These are phyloP conservation scores for Debaryomyces hansenii DNA, from an alignment of 805 yeast species.

Conservation along the genomic window DNA sequence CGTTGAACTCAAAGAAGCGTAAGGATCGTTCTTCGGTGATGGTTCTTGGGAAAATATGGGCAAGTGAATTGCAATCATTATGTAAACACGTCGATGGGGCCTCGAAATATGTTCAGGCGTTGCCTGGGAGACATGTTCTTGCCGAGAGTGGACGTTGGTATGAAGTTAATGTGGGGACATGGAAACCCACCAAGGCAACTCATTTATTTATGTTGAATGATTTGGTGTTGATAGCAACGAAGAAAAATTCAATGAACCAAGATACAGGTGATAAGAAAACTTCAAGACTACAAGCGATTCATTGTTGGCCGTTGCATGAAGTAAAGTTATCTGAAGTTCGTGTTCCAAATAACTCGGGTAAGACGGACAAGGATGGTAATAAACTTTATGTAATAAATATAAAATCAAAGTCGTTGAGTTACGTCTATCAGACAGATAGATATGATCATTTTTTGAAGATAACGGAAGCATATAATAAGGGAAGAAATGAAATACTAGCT, in stretches of 20 bases:
- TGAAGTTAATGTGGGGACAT: conserved; percentile 81
- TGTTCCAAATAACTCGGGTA: conserved; percentile 17
- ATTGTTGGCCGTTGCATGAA: conserved; percentile 75
- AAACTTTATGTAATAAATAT: conserved; percentile 45
- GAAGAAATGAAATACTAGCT: conserved; percentile 51
- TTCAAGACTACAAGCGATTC: conserved; percentile 60
- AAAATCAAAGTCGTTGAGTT: conserved; percentile 47
- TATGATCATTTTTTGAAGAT: conserved; percentile 57
- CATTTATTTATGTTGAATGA: conserved; percentile 81
- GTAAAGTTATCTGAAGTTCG: conserved; percentile 47
- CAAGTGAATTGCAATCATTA: conserved; percentile 62
- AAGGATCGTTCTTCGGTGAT: conserved; percentile 69
- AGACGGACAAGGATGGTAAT: conserved; percentile 15
- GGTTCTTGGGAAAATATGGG: conserved; percentile 81
- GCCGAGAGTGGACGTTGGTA: conserved; percentile 83
- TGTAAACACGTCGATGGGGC: conserved; percentile 91
- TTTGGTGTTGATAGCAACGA: conserved; percentile 69
- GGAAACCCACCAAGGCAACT: conserved; percentile 74
- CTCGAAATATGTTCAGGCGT: conserved; percentile 69
- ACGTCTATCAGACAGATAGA: conserved; percentile 61
- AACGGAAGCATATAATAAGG: conserved; percentile 56
- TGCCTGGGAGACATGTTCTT: conserved; percentile 78
- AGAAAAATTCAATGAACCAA: conserved; percentile 37
- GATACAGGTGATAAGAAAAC: conserved; percentile 23
- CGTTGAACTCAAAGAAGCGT: conserved; percentile 22